Evolutionary conservation across 495 filamentous ascomycete genomes (phyloP), one percentile per base, ranked within the genome.

Genomic region (Evansstolkia leycettana): DNA sequence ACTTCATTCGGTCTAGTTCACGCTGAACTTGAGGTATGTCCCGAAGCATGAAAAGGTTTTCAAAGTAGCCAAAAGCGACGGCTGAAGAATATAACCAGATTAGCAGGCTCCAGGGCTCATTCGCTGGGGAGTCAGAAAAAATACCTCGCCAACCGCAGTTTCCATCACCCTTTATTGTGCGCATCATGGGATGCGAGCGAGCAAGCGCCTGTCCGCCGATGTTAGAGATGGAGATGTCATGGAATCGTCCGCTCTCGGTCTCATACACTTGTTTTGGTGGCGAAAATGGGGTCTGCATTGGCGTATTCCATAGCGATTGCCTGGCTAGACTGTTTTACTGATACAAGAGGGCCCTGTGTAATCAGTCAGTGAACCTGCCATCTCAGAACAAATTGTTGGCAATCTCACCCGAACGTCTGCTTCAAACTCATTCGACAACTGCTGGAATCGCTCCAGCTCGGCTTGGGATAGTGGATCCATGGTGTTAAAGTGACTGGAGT

Each of bases 71-170:
- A 54, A 94, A 98, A 13, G 76, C 89, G 53, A 94, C 78, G 28
- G 90, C 90, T 96, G 44, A 29, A 46, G 11, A 38, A 41, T 28
- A 45, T 54, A 30, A 51, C 43, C 20, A 9, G 20, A 23, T 9
- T 5, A 23, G 9, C 20, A 23, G 9, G 5, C 9, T 4, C 20
- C 20, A 9, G 20, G 20, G 5, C 20, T 23, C 20, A 4, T 23
- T 4, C 20, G 20, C 20, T n/a, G 20, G 20, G 20, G 20, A 23
- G 20, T 9, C 9, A 9, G 20, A 7, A 9, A 5, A 26, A 53
- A 34, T 73, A 94, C 89, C 90, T 79, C 90, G 73, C 89, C 90
- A 98, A 44, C 90, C 90, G 63, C 90, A 98, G 51, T 92, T 88
- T 25, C 90, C 90, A 62, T 98, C 90, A 14, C 90, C 88, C 53